Conservation (phyloP, 495 filamentous ascomycete species). For the Daldinia decipiens region DNA sequence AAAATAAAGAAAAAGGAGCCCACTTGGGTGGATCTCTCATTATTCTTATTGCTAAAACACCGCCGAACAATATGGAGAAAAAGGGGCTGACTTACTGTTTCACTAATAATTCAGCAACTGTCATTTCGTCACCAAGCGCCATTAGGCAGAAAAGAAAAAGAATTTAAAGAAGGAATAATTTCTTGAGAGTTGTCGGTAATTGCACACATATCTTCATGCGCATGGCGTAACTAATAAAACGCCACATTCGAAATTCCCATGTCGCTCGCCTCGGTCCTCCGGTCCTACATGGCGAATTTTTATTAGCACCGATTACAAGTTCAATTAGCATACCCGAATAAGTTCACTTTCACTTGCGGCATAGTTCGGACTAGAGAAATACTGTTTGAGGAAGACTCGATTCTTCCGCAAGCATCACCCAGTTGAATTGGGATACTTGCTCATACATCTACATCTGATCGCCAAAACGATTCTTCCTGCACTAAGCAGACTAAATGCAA, state of each 20-base stretch:
- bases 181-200: background rate
- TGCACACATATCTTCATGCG: background rate
- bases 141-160: constrained; percentile 1
- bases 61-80: constrained; percentile 2
- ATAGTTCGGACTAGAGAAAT: background rate
- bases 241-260: background rate
- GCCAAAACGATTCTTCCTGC: constrained; percentile 35
- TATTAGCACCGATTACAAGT: background rate
- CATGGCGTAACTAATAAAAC: background rate
- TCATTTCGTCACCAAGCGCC: constrained; percentile 15
- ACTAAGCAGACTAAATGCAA: constrained; percentile 44
- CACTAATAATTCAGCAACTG: constrained; percentile 14
- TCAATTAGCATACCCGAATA: background rate
- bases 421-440: constrained; percentile 40
- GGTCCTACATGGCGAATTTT: background rate
- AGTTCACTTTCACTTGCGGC: constrained; percentile 5
- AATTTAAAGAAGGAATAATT: background rate
- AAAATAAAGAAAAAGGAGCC: constrained; percentile 9
- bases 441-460: constrained; percentile 36
- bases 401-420: constrained; percentile 33
- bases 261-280: background rate
- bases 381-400: constrained; percentile 34
- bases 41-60: constrained; percentile 3
- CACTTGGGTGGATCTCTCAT: constrained; percentile 7
- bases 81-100: constrained; percentile 6